A percentile compares a stretch with the other conserved stretches of the same genome.
These are phyloP conservation scores for Hordeum marinum DNA, from an alignment of 176 grass and related monocot genomes.

Conservation along the genomic window DNA sequence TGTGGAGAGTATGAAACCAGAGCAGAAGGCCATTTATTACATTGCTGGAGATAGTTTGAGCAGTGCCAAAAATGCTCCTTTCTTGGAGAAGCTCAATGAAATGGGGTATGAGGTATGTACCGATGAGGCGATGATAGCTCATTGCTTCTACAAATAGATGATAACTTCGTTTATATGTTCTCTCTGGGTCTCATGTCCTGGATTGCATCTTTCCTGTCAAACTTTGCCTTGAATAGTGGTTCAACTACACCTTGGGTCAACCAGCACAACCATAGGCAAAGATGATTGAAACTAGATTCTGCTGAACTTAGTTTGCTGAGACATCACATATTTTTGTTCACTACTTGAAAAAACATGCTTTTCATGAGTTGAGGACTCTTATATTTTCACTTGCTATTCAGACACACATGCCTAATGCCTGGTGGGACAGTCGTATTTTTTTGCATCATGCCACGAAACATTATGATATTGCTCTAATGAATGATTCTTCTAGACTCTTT, in stretches of 20 bases:
- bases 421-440: background rate
- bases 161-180: background rate
- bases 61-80: constrained; percentile 92
- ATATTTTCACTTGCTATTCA: background rate
- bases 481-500: background rate
- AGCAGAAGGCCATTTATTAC: constrained; percentile 90
- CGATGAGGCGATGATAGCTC: background rate
- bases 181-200: background rate
- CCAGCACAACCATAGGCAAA: background rate
- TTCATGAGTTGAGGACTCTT: background rate
- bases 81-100: constrained; percentile 79
- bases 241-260: background rate
- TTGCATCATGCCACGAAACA: background rate
- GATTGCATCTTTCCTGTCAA: background rate
- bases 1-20: constrained; percentile 96
- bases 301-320: background rate
- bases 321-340: background rate
- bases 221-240: background rate
- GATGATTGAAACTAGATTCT: background rate
- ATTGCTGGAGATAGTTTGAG: constrained; percentile 83
- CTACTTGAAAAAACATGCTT: background rate
- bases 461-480: background rate
- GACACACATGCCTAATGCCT: background rate
- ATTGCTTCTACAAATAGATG: background rate
- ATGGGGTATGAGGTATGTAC: constrained; percentile 79